These are phyloP conservation scores for Gossypium stocksii DNA, from an alignment of 345 rosid species.

Conservation along the genomic window DNA sequence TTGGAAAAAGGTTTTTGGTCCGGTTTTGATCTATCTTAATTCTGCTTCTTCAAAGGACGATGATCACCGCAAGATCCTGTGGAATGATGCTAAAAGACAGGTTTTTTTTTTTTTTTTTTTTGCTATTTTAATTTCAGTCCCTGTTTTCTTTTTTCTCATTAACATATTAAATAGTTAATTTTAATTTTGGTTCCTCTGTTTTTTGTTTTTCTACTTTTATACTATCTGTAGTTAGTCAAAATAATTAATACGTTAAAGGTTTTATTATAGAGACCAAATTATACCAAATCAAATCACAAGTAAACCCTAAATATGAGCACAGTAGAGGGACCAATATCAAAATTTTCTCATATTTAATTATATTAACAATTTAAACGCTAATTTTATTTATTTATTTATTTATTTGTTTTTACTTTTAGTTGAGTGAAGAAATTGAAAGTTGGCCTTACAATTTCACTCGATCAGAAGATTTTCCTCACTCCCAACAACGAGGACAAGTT, in stretches of 20 bases:
- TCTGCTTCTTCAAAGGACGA: conserved; percentile 28
- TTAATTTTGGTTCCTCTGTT: too few relatives aligned
- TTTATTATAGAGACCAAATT: too few relatives aligned
- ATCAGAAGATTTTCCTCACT: conserved; percentile 52
- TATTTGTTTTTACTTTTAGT: conserved; percentile 36
- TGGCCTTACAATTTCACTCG: conserved; percentile 70
- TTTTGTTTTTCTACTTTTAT: too few relatives aligned
- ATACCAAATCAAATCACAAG: too few relatives aligned
- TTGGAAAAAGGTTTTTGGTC: conserved; percentile 88
- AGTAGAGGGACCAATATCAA: too few relatives aligned
- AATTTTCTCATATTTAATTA: too few relatives aligned
- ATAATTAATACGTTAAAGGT: too few relatives aligned
- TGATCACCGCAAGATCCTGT: conserved; percentile 25
- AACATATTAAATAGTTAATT: not conserved
- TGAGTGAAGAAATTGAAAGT: conserved; percentile 41
- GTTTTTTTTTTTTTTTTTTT: conserved; percentile 22
- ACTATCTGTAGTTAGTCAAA: too few relatives aligned
- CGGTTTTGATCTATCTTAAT: conserved; percentile 71
- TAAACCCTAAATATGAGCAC: not conserved
- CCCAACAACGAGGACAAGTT: conserved; percentile 52
- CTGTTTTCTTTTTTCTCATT: not conserved
- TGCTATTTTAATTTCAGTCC: not conserved
- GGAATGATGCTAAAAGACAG: conserved; percentile 81
- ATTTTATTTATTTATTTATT: too few relatives aligned
- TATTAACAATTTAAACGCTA: too few relatives aligned